A percentile compares a stretch with the other conserved stretches of the same genome.
These are phyloP conservation scores for Trichoderma simmonsii DNA, from an alignment of 2,329 filamentous ascomycete species.

Conservation along the genomic window DNA sequence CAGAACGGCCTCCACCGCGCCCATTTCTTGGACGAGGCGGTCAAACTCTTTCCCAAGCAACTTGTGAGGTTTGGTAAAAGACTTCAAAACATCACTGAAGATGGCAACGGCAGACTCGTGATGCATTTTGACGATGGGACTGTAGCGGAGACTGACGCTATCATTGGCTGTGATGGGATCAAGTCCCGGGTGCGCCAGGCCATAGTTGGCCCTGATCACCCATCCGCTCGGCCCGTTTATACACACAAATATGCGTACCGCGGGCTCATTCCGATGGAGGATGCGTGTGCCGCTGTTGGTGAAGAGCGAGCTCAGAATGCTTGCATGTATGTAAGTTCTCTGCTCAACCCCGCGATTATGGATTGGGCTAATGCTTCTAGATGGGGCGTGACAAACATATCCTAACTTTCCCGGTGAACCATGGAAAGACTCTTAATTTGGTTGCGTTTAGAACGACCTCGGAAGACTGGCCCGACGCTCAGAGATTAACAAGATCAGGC, in stretches of 20 bases:
- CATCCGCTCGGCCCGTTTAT: slow-evolving; percentile 4
- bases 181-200: slow-evolving; percentile 10
- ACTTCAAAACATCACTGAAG: slow-evolving; percentile 31
- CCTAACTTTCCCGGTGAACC: slow-evolving; percentile 11
- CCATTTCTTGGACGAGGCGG: slow-evolving; percentile 40
- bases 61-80: slow-evolving; percentile 36
- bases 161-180: slow-evolving; percentile 14
- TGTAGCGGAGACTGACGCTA: slow-evolving; percentile 30
- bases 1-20: slow-evolving; percentile 27
- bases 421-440: slow-evolving; percentile 6
- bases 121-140: slow-evolving; percentile 41
- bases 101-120: slow-evolving; percentile 23
- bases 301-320: slow-evolving; percentile 5
- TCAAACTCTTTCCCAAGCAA: slow-evolving; percentile 35
- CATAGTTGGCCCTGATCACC: not conserved
- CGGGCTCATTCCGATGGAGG: slow-evolving; percentile 10
- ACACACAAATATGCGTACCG: slow-evolving; percentile 7
- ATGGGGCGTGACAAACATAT: slow-evolving; percentile 1
- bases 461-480: slow-evolving; percentile 8
- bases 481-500: not conserved
- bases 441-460: not conserved
- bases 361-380: not conserved
- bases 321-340: slow-evolving; percentile 1
- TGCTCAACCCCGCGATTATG: not conserved
- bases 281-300: slow-evolving; percentile 9